A percentile compares a stretch with the other conserved stretches of the same genome.
Evolutionary conservation across 495 filamentous ascomycete species (phyloP).

Genomic region (Penicillium longicatenatum): DNA sequence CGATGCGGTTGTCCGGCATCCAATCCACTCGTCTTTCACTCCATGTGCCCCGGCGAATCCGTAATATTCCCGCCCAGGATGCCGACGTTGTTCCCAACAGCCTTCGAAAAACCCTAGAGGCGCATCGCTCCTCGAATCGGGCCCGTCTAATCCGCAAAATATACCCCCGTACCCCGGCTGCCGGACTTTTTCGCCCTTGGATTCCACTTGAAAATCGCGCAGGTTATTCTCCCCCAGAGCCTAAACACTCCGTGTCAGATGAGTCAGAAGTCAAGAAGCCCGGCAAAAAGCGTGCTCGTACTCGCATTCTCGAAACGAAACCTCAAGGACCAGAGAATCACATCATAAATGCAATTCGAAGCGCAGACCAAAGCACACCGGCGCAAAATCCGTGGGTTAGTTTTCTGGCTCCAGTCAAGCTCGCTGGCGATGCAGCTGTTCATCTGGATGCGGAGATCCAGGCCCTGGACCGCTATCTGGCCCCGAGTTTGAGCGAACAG

Average conservation of each 20-base stretch:
- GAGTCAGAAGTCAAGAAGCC: conserved; percentile 2
- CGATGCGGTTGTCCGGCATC: conserved; percentile 30
- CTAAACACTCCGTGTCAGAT: conserved; percentile 3
- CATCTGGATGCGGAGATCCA: conserved; percentile 48
- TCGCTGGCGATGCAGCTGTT: conserved; percentile 18
- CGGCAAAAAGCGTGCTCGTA: conserved; percentile 13
- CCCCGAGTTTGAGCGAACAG: conserved; percentile 37
- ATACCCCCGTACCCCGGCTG: conserved; percentile 10
- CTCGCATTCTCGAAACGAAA: conserved; percentile 3
- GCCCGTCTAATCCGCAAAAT: conserved; percentile 44
- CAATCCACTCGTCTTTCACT: conserved; percentile 16
- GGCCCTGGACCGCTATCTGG: conserved; percentile 48
- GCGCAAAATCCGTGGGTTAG: conserved; percentile 38
- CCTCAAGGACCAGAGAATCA: background rate
- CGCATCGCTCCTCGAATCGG: conserved; percentile 52
- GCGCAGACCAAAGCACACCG: background rate
- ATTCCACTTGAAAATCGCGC: conserved; percentile 25
- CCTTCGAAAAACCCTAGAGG: conserved; percentile 51
- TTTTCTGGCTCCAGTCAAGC: conserved; percentile 9
- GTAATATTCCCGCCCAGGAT: conserved; percentile 16
- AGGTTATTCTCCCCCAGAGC: conserved; percentile 18
- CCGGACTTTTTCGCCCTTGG: conserved; percentile 26
- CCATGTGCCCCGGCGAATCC: conserved; percentile 21
- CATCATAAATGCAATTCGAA: conserved; percentile 19
- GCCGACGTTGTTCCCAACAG: conserved; percentile 37